Percentiles rank a stretch among this genome's conserved stretches.
Conservation (phyloP, 2,329 filamentous ascomycete genomes). For the Dryadomyces quercivorus region DNA sequence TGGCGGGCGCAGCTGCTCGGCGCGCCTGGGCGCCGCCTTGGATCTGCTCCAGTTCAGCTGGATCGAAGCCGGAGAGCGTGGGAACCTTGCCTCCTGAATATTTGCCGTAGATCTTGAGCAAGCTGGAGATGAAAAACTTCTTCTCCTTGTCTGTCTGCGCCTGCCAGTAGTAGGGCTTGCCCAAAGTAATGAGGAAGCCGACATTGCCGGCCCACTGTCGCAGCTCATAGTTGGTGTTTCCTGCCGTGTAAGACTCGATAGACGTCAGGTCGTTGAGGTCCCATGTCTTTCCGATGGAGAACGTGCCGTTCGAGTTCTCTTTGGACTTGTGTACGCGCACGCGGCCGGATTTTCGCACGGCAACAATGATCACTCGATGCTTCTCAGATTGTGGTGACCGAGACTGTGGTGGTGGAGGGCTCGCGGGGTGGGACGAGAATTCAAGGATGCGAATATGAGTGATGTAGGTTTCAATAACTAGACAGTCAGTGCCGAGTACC, state of each 20-base stretch:
- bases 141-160: slow-evolving; percentile 91
- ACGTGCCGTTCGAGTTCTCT: slow-evolving; percentile 86
- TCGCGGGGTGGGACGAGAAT: slow-evolving; percentile 70
- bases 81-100: slow-evolving; percentile 83
- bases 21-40: slow-evolving; percentile 38
- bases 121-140: slow-evolving; percentile 93
- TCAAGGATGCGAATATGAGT: slow-evolving; percentile 90
- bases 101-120: slow-evolving; percentile 93
- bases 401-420: slow-evolving; percentile 72
- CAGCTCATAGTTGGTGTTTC: slow-evolving; percentile 42
- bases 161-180: slow-evolving; percentile 96
- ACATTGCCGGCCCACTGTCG: slow-evolving; percentile 69
- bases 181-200: slow-evolving; percentile 79
- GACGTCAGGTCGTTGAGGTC: slow-evolving; percentile 77
- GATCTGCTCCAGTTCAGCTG: slow-evolving; percentile 64
- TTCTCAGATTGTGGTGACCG: slow-evolving; percentile 65
- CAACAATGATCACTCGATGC: slow-evolving; percentile 79
- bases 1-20: slow-evolving; percentile 16
- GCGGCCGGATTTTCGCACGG: slow-evolving; percentile 81
- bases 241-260: slow-evolving; percentile 69
- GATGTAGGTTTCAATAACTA: slow-evolving; percentile 88
- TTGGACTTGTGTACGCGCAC: slow-evolving; percentile 95
- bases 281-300: slow-evolving; percentile 98
- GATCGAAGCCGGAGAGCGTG: slow-evolving; percentile 70
- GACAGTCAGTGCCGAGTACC: background rate